These are phyloP conservation scores for Verticillium albo-atrum DNA, from an alignment of 2,329 filamentous ascomycete genomes.

Conservation along the genomic window DNA sequence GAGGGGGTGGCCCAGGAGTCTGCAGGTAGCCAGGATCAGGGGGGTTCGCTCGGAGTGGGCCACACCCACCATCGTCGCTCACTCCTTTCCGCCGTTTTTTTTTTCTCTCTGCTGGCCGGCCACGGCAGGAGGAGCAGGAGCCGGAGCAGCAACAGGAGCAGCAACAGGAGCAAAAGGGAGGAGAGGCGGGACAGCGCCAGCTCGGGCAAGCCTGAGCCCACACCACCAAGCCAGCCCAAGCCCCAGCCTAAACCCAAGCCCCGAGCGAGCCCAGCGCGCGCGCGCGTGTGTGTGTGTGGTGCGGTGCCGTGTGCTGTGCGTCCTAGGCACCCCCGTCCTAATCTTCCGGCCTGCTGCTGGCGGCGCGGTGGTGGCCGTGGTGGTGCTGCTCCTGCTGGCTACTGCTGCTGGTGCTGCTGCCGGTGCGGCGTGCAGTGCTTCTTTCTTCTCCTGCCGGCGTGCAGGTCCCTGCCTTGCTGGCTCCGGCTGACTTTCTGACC, in stretches of 20 bases:
- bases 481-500: background rate
- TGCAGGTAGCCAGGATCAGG: conserved; percentile 10
- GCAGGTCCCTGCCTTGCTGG: background rate
- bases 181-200: background rate
- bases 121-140: background rate
- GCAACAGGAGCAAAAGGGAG: background rate
- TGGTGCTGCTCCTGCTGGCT: too few species aligned
- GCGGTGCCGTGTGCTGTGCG: background rate
- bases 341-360: background rate
- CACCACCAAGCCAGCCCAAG: background rate
- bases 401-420: background rate
- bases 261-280: background rate
- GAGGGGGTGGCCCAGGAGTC: conserved; percentile 8
- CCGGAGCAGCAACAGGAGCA: too few species aligned
- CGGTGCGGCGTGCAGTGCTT: too few species aligned
- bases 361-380: too few species aligned
- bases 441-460: background rate
- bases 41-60: background rate
- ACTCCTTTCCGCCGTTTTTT: background rate
- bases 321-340: background rate
- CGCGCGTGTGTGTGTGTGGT: background rate
- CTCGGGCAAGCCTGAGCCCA: background rate
- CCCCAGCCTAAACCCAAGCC: background rate
- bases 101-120: background rate
- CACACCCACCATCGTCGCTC: background rate